Base-by-base conservation (phyloP, 2,329 filamentous ascomycete species). In the Mycosphaerella sp. region DNA sequence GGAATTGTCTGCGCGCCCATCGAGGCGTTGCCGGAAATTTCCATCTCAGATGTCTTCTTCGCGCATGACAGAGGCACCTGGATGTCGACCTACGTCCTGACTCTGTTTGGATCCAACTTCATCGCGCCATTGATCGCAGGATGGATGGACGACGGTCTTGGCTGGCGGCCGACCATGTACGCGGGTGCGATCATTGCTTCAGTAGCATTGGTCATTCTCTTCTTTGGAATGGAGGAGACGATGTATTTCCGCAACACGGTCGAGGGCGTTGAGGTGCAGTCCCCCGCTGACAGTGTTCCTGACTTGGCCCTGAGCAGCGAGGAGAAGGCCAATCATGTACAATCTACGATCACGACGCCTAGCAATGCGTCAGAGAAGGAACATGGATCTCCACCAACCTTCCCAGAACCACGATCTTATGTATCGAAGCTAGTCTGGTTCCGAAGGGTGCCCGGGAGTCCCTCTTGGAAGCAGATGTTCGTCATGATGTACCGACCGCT, bases 211-310 rank as follows among this genome's bases (percentile, higher is more conserved):
- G 57, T 82, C 21, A 73, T 80, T 55, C 67, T 79, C 1, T 81
- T 81, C 67, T 77, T 83, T 60, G 75, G 78, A 61, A 76, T 82
- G 71, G 81, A 83, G 63, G 80, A 83, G 64, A 81, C 80, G 2
- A 82, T 79, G 61, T 81, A 76, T 51, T 62, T 62, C 46, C 54
- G 61, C 23, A 51, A 65, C 46, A 47, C 45, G 14, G 32, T 54
- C 4, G 53, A 56, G 29, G 56, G 56, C 5, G 32, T 58, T 10
- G 56, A 55, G 12, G 45, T 51, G 2, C 43, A 23, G 4, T 34
- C 48, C 9, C 48, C 48, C n/a, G 34, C 40, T 5, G 44, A 49
- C 6, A 17, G 38, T n/a, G 36, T 44, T 11, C 11, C 32, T 11
- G 38, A 48, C 38, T 11, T 40, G 23, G 39, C 42, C 29, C 51